Evolutionary conservation across 2,329 filamentous ascomycete genomes (phyloP), one percentile per base, ranked within the genome.

Genomic region (Corinectria fuckeliana): DNA sequence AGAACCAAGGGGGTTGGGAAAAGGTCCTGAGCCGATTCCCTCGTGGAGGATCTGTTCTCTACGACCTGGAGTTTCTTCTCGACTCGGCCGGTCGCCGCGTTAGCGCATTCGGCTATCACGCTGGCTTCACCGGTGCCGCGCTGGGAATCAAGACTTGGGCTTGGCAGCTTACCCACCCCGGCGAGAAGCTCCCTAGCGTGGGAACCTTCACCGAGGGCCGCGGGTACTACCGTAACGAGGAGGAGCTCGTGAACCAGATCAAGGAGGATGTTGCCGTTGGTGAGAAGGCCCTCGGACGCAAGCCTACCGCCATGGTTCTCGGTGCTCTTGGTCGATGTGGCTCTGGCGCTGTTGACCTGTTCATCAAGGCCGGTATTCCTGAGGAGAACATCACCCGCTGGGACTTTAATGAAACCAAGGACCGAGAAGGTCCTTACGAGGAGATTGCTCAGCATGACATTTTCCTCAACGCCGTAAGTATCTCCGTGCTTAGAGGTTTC

Each of bases 251-350:
- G 20, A 61, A 60, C 47, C 67, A 73, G 59, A 71, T 73, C 21
- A 56, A 64, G 6, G 56, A 62, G 32, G 66, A 72, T 20, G 32
- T 96, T 58, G 78, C 82, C 36, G 87, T 93, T 68, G 88, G 96
- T 66, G 91, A 91, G 82, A 85, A 86, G 71, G 83, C 86, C 36
- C 81, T 96, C 23, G 85, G 86, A 71, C 75, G 76, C 25, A 88
- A 91, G 68, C 93, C 93, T 4, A 86, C 86, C 63, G 87, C 93
- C 60, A 85, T 98, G 60, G 88, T 97, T 52, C 94, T 97, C 64
- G 94, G 94, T 64, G 92, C 86, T 2, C 81, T 90, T n/a, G 89
- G 91, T 38, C 88, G 93, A 66, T 97, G 93, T 73, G 93, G 93
- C 56, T 87, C 85, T 44, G 94, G 94, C 62, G 93, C 93, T 18